Conservation (phyloP, 805 yeast genomes). For the Yamadazyma kitorensis region DNA sequence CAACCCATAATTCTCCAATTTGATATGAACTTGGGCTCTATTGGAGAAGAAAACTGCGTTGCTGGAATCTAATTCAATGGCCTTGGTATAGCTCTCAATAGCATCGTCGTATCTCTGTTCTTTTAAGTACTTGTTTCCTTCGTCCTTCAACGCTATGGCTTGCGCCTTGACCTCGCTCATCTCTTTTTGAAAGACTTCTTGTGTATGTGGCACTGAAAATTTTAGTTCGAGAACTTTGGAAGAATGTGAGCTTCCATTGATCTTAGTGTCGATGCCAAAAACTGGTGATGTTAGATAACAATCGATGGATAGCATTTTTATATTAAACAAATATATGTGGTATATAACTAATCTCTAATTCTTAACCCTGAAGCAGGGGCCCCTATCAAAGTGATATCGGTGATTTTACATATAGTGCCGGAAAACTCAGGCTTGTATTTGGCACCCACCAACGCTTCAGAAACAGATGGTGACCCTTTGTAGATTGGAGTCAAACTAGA, state of each 20-base stretch:
- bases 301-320: no score
- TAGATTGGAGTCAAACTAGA: slow-evolving; percentile 86
- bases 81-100: slow-evolving; percentile 65
- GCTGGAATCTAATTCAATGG: slow-evolving; percentile 59
- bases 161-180: slow-evolving; percentile 11
- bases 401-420: slow-evolving; percentile 76
- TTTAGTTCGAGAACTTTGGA: no score
- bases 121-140: slow-evolving; percentile 75
- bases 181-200: no score
- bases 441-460: slow-evolving; percentile 89
- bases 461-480: slow-evolving; percentile 61
- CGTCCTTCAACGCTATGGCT: slow-evolving; percentile 56
- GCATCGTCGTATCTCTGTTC: slow-evolving; percentile 63
- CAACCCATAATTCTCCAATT: slow-evolving; percentile 80
- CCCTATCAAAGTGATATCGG: slow-evolving; percentile 77
- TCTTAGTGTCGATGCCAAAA: no score
- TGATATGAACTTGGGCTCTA: slow-evolving; percentile 86
- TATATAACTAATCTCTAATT: slow-evolving; percentile 24
- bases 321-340: no score
- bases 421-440: slow-evolving; percentile 72
- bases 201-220: no score
- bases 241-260: no score
- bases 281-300: no score
- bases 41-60: slow-evolving; percentile 74
- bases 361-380: slow-evolving; percentile 91